These are phyloP conservation scores for Picochlorum sp. DNA, from an alignment of 139 green algal species.

Conservation along the genomic window DNA sequence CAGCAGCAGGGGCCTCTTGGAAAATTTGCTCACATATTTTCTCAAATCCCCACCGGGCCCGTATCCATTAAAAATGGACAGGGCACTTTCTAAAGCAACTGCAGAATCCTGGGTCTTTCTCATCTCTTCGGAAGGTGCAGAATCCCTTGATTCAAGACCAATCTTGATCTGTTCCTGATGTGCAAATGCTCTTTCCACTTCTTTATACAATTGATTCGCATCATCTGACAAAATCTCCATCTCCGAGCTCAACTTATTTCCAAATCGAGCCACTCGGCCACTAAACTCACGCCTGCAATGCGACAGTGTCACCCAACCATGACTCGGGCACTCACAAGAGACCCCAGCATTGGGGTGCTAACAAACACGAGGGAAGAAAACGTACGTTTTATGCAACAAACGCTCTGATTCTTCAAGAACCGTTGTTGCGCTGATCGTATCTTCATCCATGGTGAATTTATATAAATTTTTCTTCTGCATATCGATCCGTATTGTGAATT, in stretches of 20 bases:
- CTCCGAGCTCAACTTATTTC: conserved; percentile 51
- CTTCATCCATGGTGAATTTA: no score
- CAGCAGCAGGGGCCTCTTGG: conserved; percentile 46
- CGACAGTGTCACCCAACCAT: background rate
- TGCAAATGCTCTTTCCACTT: background rate
- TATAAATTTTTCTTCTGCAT: no score
- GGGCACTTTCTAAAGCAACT: conserved; percentile 34
- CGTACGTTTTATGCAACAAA: no score
- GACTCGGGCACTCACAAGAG: background rate
- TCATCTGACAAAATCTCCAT: conserved; percentile 60
- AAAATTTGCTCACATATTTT: conserved; percentile 38
- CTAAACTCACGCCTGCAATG: conserved; percentile 48
- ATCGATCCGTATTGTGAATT: no score
- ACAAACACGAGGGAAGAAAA: no score
- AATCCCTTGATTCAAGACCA: no score
- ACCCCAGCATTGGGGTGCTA: background rate
- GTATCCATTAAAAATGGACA: conserved; percentile 38
- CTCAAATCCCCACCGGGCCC: conserved; percentile 63
- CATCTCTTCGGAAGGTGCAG: no score
- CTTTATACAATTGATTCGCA: conserved; percentile 25
- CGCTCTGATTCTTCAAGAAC: no score
- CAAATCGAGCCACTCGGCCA: conserved; percentile 45
- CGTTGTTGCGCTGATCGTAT: no score
- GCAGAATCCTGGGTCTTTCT: background rate
- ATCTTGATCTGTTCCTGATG: no score